Base-by-base conservation (phyloP, 2,329 filamentous ascomycete genomes). In the Achaetomium macrosporum region DNA sequence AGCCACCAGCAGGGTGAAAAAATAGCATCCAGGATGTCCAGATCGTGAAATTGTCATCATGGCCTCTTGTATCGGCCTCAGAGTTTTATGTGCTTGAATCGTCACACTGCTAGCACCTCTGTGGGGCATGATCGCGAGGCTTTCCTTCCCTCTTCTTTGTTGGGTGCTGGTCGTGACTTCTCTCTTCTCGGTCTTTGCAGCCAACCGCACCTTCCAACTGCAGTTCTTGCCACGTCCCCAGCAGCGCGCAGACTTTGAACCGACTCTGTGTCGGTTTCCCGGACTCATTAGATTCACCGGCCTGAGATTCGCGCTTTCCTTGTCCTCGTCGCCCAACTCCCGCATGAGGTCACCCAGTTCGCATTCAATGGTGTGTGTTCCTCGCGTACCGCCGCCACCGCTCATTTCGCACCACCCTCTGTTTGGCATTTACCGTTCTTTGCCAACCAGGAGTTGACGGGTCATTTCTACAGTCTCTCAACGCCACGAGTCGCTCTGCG, bases 401-500 rank as follows among this genome's bases (percentile, higher is more conserved):
- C 35, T 16, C 35, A n/a, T 37, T n/a, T 37, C 15, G 13, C 13
- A 15, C 12, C 35, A 8, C 9, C 35, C 13, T 37, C 35, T 3
- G 12, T 16, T 42, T 11, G 25, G 40, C 33, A 45, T 49, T 48
- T 49, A 7, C 31, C 37, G 10, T 16, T 37, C n/a, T 13, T 37
- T 37, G 12, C 35, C 7, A 16, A 2, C 16, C 13, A 7, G 36
- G 25, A 15, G 15, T 41, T 50, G 30, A 46, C 46, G 25, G 25
- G 15, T 39, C 16, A 37, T n/a, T 16, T 37, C 33, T 40, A 19
- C 54, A 59, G 57, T 57, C 47, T 50, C 47, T 30, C 4, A 43
- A n/a, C 12, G 45, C 42, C 37, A 30, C 42, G n/a, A 50, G 37
- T 49, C 49, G 54, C 47, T 39, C 42, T 29, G 49, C 59, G 47